A percentile compares a stretch with the other conserved stretches of the same genome.
Conservation (phyloP, 2,329 filamentous ascomycete genomes). For the Colletotrichum cereale region DNA sequence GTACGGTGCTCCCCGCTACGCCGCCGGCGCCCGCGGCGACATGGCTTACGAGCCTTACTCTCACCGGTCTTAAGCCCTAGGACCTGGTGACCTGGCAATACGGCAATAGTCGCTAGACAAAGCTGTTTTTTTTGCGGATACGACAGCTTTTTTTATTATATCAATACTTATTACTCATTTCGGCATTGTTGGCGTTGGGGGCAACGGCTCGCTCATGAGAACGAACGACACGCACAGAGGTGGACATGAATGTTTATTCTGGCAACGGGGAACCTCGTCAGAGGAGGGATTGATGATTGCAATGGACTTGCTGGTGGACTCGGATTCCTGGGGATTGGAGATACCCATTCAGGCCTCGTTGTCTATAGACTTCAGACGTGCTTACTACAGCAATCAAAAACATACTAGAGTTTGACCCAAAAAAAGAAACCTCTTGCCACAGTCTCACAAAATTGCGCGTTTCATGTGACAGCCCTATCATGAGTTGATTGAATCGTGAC, state of each 20-base stretch:
- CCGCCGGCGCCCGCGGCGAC: conserved; percentile 60
- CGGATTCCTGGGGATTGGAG: conserved; percentile 29
- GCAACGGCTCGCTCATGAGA: conserved; percentile 30
- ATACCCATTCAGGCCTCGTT: conserved; percentile 36
- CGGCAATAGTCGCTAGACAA: conserved; percentile 17
- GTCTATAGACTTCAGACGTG: conserved; percentile 35
- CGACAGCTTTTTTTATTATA: conserved; percentile 5
- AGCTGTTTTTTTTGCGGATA: conserved; percentile 2
- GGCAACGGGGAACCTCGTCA: conserved; percentile 23
- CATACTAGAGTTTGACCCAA: conserved; percentile 11
- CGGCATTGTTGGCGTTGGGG: conserved; percentile 38
- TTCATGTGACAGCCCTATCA: conserved; percentile 17
- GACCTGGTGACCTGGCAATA: not conserved
- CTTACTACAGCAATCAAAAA: conserved; percentile 28
- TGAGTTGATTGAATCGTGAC: conserved; percentile 23
- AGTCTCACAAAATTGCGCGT: not conserved
- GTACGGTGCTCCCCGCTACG: conserved; percentile 54
- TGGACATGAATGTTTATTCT: conserved; percentile 32
- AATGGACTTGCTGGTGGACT: not conserved
- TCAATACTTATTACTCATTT: not conserved
- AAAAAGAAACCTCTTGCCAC: not conserved
- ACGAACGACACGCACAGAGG: conserved; percentile 31
- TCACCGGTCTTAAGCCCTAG: conserved; percentile 61
- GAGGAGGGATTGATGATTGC: not conserved
- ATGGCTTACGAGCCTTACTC: conserved; percentile 75